Conservation (phyloP, 768 basidiomycete species). For the Rhodocollybia butyracea region DNA sequence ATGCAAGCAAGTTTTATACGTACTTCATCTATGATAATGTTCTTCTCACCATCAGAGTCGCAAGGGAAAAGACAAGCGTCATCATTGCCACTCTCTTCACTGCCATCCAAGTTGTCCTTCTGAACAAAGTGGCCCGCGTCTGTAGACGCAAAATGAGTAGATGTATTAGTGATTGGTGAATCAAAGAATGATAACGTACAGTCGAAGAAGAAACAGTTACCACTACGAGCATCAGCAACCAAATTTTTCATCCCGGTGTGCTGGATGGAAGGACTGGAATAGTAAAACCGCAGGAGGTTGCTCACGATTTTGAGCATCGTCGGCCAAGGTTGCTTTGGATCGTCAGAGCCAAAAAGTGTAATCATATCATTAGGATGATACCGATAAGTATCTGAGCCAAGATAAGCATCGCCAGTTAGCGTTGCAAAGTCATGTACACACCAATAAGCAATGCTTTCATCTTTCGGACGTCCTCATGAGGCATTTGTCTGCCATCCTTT, state of each 20-base stretch:
- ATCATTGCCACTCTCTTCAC: constrained; percentile 49
- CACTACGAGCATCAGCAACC: constrained; percentile 38
- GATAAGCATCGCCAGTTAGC: background rate
- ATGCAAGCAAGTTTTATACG: constrained; percentile 6
- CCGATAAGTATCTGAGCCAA: constrained; percentile 28
- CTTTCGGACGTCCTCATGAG: constrained; percentile 33
- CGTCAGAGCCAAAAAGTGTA: constrained; percentile 40
- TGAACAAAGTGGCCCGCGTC: constrained; percentile 52
- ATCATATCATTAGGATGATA: constrained; percentile 38
- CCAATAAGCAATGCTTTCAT: constrained; percentile 35
- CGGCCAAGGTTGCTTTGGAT: constrained; percentile 29
- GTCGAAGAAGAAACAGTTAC: constrained; percentile 56
- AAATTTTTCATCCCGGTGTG: constrained; percentile 39
- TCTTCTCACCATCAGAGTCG: constrained; percentile 26
- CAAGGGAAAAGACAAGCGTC: constrained; percentile 49
- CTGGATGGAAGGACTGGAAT: constrained; percentile 22
- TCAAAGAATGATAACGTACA: constrained; percentile 34
- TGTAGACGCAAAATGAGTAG: constrained; percentile 22
- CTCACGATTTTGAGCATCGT: constrained; percentile 44
- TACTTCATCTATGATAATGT: constrained; percentile 35
- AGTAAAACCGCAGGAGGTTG: too few species aligned
- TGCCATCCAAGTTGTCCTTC: constrained; percentile 35
- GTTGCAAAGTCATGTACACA: constrained; percentile 21
- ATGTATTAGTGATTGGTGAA: too few species aligned
- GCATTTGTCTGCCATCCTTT: constrained; percentile 20